phyloP scores from a whole-genome alignment of 2,329 filamentous ascomycete species.

The Penicillium griseofulvum region DNA sequence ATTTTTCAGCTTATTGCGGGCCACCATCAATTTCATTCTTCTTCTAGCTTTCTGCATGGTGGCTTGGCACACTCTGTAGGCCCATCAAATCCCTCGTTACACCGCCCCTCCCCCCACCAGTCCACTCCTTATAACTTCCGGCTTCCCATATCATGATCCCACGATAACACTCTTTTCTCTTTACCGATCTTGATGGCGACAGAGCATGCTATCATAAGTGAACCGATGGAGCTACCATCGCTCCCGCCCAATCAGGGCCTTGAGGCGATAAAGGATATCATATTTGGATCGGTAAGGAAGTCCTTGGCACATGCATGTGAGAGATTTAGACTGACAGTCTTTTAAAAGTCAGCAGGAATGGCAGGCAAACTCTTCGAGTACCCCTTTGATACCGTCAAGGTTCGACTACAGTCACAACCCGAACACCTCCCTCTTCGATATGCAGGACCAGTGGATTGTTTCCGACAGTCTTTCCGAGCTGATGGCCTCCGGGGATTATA shows the following conservation, averaged over 20 bases:
- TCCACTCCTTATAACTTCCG: conserved; percentile 2
- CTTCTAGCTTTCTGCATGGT: conserved; percentile 8
- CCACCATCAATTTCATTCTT: conserved; percentile 1
- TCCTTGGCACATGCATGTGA: background rate
- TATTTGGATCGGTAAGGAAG: conserved; percentile 75
- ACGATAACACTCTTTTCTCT: conserved; percentile 20
- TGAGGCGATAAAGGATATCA: conserved; percentile 79
- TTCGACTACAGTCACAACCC: conserved; percentile 93
- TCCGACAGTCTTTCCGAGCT: conserved; percentile 74
- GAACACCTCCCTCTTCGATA: conserved; percentile 79
- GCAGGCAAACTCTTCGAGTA: conserved; percentile 97
- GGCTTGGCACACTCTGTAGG: conserved; percentile 13
- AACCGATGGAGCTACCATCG: conserved; percentile 41
- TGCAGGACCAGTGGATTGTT: conserved; percentile 86
- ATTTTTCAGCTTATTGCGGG: background rate
- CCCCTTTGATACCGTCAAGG: conserved; percentile 97
- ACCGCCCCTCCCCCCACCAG: conserved; percentile 6
- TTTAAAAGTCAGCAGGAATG: conserved; percentile 68
- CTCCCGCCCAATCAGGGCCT: conserved; percentile 49
- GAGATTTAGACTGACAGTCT: background rate
- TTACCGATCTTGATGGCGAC: conserved; percentile 35
- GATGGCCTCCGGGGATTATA: conserved; percentile 84
- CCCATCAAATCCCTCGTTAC: conserved; percentile 22
- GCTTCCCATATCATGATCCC: conserved; percentile 16
- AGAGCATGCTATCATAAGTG: conserved; percentile 40